Evolutionary conservation across 176 grass and related monocot genomes (phyloP), one percentile per base, ranked within the genome.

Genomic region (Canna indica): DNA sequence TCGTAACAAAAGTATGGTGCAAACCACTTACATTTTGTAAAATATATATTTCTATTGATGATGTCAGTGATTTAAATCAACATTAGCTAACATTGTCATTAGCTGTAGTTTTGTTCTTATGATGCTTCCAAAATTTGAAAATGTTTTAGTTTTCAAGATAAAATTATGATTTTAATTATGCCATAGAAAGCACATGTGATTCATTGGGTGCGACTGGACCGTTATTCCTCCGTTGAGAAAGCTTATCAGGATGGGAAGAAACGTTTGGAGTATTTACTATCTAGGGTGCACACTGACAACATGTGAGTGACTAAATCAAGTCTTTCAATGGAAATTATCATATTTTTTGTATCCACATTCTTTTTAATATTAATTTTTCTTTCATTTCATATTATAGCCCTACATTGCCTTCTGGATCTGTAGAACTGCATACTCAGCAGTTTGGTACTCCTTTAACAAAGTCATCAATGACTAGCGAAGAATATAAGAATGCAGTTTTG

Each of bases 131-230:
- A 24, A n/a, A n/a, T 54, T 54, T 54, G 18, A 1, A 8, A 54
- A 54, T 4, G 20, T n/a, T 54, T 54, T 24, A 6, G n/a, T 24
- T 24, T 54, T 24, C 50, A 54, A n/a, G 16, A 54, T 24, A n/a
- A 1, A 54, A 54, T n/a, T 54, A 1, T n/a, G 20, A 25, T n/a
- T 54, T 54, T 30, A 31, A 47, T 29, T 47, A 47, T 9, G 26
- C n/a, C 32, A 28, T 63, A 97, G 88, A 97, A 91, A 90, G 81
- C 84, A 75, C 83, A 87, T 87, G 81, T 86, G 69, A 84, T 97
- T 73, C 93, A 92, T 70, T 92, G 93, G 93, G 88, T 92, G 56
- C 81, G 78, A 60, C 5, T 90, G 5, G 88, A 97, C 8, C 85
- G 57, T 17, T 77, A 90, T 5, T 18, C 79, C 30, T 92, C 86